A percentile compares a stretch with the other conserved stretches of the same genome.
Evolutionary conservation across 1,139 yeast species (phyloP).

Genomic region (Yamadazyma taylorii): DNA sequence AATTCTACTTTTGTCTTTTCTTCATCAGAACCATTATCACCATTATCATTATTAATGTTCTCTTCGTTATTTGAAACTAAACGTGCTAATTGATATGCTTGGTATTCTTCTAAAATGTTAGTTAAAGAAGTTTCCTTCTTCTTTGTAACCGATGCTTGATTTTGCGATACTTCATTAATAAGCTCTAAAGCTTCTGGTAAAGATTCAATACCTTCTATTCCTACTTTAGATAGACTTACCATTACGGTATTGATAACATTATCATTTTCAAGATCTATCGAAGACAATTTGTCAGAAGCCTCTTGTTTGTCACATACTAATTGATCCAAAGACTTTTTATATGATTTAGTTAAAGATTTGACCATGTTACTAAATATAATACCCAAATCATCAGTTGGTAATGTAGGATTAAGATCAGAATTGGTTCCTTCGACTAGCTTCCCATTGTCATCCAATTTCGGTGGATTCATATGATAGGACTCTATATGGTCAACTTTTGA

Average conservation of each 20-base stretch:
- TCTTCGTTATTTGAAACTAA: conserved; percentile 30
- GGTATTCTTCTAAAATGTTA: conserved; percentile 28
- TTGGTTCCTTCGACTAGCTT: conserved; percentile 19
- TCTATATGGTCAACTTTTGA: conserved; percentile 14
- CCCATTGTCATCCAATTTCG: conserved; percentile 34
- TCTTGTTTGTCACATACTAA: conserved; percentile 19
- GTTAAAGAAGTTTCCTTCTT: conserved; percentile 35
- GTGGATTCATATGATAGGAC: conserved; percentile 34
- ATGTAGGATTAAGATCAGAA: conserved; percentile 1
- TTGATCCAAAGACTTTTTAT: conserved; percentile 25
- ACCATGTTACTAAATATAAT: conserved; percentile 26
- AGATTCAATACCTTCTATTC: conserved; percentile 24
- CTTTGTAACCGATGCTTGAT: conserved; percentile 30
- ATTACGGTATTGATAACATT: conserved; percentile 17
- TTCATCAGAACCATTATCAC: conserved; percentile 14
- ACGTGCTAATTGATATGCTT: conserved; percentile 31
- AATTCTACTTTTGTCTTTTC: conserved; percentile 21
- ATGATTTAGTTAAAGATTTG: conserved; percentile 44
- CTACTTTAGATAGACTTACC: conserved; percentile 22
- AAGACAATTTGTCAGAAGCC: conserved; percentile 12
- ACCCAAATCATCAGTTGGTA: conserved; percentile 8
- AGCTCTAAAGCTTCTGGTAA: conserved; percentile 31
- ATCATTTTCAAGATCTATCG: conserved; percentile 20
- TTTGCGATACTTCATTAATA: conserved; percentile 21
- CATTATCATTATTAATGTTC: conserved; percentile 11